Evolutionary conservation across 2,329 filamentous ascomycete genomes (phyloP).

Genomic region (Paramyrothecium roridum): DNA sequence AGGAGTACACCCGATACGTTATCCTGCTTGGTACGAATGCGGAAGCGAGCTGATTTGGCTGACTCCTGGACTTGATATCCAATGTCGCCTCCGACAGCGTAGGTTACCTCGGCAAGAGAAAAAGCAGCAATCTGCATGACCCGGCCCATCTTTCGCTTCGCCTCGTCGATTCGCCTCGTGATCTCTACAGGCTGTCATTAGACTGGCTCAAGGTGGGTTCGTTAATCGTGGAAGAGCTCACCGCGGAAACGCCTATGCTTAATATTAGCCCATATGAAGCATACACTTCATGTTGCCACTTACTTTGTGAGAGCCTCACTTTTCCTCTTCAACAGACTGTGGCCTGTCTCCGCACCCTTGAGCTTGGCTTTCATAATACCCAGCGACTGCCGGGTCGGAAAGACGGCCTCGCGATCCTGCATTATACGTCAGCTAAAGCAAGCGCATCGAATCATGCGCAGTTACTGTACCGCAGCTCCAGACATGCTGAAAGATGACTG

Average conservation of each 20-base stretch:
- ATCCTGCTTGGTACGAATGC: constrained; percentile 92
- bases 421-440: constrained; percentile 9
- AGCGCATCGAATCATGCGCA: background rate
- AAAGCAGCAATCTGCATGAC: constrained; percentile 99
- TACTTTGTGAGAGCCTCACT: constrained; percentile 98
- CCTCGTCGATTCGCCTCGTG: constrained; percentile 94
- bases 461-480: constrained; percentile 22
- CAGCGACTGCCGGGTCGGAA: constrained; percentile 95
- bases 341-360: constrained; percentile 87
- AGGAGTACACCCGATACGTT: constrained; percentile 97
- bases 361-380: constrained; percentile 97
- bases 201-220: constrained; percentile 4
- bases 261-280: constrained; percentile 3
- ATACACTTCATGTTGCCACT: constrained; percentile 18
- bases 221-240: constrained; percentile 28
- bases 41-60: constrained; percentile 87
- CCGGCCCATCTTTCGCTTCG: constrained; percentile 97
- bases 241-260: constrained; percentile 81
- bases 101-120: constrained; percentile 94
- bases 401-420: constrained; percentile 92
- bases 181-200: constrained; percentile 63
- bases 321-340: constrained; percentile 95
- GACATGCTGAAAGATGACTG: constrained; percentile 21
- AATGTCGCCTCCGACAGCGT: constrained; percentile 93
- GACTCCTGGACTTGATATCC: constrained; percentile 97